Evolutionary conservation across 2,329 filamentous ascomycete genomes (phyloP), one percentile per base, ranked within the genome.

Genomic region (Neobulgaria alba): DNA sequence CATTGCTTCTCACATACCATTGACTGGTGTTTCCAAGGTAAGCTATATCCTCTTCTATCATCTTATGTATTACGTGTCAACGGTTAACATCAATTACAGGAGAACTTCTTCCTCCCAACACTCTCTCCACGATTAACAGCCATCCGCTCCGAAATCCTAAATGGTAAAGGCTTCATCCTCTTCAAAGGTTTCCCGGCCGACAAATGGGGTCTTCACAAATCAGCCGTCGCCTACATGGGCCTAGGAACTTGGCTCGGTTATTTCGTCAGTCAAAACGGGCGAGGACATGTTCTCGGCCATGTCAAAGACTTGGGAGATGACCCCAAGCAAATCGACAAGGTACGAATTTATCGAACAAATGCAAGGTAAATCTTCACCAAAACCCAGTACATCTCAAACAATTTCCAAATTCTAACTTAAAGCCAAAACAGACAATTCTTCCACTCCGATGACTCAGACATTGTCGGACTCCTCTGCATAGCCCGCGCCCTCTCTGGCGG

Each of bases 291-390:
- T 8, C 74, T 94, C 1, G 87, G 87, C 5, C 87, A 94, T 61
- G 87, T 93, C 54, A 90, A 93, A 65, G 87, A 93, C 63, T 73
- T 92, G 3, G 85, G 85, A 33, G 87, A 35, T 18, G 46, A 52
- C 38, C 37, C 52, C 20, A 51, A 32, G 16, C 45, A 88, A 64
- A 93, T 87, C 54, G 83, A 93, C 66, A 82, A 80, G 54, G 86
- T 94, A 46, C 81, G 88, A 53, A 94, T 94, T 63, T 94, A 94
- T 67, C 76, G 88, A 49, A 95, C 88, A 2, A 85, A 87, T 49
- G 87, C 86, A 38, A 71, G 78, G 59, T 71, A 59, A 39, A 57
- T 49, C 30, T 16, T 33, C 4, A 14, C 30, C 18, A n/a, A 10
- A 10, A n/a, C 29, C 15, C 29, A 30, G 29, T 4, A 30, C n/a